Percentiles rank a stretch among this genome's conserved stretches.
phyloP scores from a whole-genome alignment of 306 rosid species.

The Cajanus cajan region DNA sequence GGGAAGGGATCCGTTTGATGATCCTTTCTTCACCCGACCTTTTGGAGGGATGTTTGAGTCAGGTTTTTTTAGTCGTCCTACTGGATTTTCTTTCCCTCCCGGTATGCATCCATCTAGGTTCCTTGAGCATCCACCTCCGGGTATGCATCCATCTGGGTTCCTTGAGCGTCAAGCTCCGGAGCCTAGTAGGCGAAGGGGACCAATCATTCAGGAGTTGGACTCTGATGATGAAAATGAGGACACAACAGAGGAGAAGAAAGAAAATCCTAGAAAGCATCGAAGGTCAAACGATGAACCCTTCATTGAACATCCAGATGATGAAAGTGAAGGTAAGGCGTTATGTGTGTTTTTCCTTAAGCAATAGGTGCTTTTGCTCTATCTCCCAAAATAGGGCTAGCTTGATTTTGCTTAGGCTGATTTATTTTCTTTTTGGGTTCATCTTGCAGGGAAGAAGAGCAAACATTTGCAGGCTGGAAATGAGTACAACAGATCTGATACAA shows the following conservation, averaged over 20 bases:
- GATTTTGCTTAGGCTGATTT: conserved; percentile 16
- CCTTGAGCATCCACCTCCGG: conserved; percentile 51
- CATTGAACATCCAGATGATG: conserved; percentile 62
- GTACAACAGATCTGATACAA: conserved; percentile 11
- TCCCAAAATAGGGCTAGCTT: neutral
- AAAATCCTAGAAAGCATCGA: conserved; percentile 59
- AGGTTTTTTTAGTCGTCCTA: conserved; percentile 41
- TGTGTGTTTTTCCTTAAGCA: neutral
- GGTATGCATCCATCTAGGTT: conserved; percentile 55
- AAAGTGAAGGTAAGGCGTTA: conserved; percentile 48
- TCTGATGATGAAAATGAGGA: conserved; percentile 73
- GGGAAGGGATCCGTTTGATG: conserved; percentile 76
- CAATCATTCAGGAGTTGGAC: conserved; percentile 73
- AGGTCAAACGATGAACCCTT: conserved; percentile 47
- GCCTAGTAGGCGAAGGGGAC: conserved; percentile 55
- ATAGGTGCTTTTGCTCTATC: neutral
- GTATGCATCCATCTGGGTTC: neutral
- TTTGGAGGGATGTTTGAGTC: conserved; percentile 67
- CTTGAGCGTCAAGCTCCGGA: conserved; percentile 29
- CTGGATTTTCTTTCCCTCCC: conserved; percentile 44
- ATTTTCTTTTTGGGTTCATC: neutral
- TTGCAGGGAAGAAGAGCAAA: conserved; percentile 57
- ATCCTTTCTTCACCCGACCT: conserved; percentile 78
- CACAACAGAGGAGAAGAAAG: conserved; percentile 38
- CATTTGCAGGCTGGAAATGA: conserved; percentile 42